Base-by-base conservation (phyloP, 1,284 basidiomycete species). In the Paramarasmius palmivorus region DNA sequence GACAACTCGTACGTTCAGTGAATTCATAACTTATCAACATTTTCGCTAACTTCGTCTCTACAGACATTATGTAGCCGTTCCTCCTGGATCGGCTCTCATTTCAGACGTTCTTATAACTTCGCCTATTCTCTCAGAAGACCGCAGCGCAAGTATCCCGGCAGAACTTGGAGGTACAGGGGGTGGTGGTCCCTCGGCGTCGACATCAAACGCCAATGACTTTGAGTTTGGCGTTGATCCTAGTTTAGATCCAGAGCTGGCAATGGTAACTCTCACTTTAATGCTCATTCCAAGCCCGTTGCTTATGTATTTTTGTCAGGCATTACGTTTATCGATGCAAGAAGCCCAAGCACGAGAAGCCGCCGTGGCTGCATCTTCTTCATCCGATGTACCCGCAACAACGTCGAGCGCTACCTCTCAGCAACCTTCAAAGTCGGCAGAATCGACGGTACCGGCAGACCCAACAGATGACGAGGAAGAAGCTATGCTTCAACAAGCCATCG, bases 241-340 rank as follows among this genome's bases (percentile, higher is more conserved):
- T 65, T 79, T 97, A 61, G 96, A 98, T 70, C 97, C 97, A 0
- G 96, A 99, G 68, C 78, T 99, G 52, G 97, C 97, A 2, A 95
- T 98, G 95, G 95, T 94, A 57, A 55, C 73, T 69, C 25, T 40
- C 7, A 32, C 6, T 32, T 12, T 32, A 12, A 32, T 32, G 6
- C 29, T 32, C 29, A 32, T 32, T 32, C 29, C 29, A 12, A 12
- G 7, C 29, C 12, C 29, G 29, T 6, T 32, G 6, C 29, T 32
- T 12, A 32, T 6, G 7, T 32, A 32, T 12, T 32, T 12, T 32
- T 32, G 6, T 6, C 29, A 32, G 29, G 29, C 29, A 6, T 12
- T 32, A 6, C 29, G 29, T 32, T 32, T 39, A 39, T 39, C 38
- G 20, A 39, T 39, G 38, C 38, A 39, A 39, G 38, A 39, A 39